A percentile compares a stretch with the other conserved stretches of the same genome.
phyloP scores from a whole-genome alignment of 148 eudicot species.

The Nyssa sinensis region DNA sequence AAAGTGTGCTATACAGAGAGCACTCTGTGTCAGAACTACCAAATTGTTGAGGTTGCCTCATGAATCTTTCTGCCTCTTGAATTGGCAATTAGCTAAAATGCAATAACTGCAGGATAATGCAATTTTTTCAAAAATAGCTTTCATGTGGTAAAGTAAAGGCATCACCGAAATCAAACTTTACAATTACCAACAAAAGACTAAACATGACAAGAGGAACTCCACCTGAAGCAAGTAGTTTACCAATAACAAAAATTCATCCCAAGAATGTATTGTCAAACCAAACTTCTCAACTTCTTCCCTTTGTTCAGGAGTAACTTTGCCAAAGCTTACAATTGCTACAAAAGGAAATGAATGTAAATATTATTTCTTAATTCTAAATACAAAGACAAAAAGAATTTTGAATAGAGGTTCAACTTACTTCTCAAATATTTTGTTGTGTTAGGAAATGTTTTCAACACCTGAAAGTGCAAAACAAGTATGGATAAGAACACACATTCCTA shows the following conservation, averaged over 20 bases:
- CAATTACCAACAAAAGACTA: no score
- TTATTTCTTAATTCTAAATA: not conserved
- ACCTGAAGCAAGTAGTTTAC: conserved; percentile 36
- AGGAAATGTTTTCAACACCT: conserved; percentile 81
- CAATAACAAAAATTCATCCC: conserved; percentile 88
- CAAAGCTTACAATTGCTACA: conserved; percentile 95
- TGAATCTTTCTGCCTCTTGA: no score
- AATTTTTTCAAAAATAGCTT: not conserved
- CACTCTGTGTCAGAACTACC: no score
- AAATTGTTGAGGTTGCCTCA: no score
- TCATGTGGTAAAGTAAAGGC: no score
- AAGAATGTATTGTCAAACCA: conserved; percentile 64
- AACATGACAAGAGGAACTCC: not conserved
- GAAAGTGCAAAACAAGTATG: conserved; percentile 29
- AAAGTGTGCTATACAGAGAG: no score
- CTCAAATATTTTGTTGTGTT: conserved; percentile 57
- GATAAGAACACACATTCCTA: not conserved
- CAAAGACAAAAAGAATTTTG: conserved; percentile 8
- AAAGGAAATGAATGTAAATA: conserved; percentile 3
- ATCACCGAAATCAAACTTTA: no score
- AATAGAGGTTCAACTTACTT: conserved; percentile 54
- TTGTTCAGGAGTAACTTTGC: conserved; percentile 66
- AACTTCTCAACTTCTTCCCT: conserved; percentile 63
- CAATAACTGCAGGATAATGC: not conserved
- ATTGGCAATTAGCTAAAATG: not conserved